Evolutionary conservation across 2,329 filamentous ascomycete genomes (phyloP), one percentile per base, ranked within the genome.

Genomic region (Stagonosporopsis cucurbitacearum): DNA sequence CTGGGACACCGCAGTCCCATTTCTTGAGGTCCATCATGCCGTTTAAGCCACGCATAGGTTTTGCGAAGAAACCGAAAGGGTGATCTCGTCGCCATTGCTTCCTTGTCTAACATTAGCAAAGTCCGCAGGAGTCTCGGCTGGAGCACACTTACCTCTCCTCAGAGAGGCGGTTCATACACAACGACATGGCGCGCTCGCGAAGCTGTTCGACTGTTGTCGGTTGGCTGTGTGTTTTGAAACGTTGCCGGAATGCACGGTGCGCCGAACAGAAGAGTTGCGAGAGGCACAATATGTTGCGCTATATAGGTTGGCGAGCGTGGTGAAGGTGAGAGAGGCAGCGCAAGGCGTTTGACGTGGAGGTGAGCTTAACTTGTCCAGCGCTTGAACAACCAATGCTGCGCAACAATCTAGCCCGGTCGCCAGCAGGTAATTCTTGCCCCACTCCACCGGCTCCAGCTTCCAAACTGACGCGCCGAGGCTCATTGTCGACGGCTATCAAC

Each of bases 21-120:
- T 87, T 86, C 83, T 97, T 96, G 62, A 99, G 82, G 72, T 99
- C 95, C 48, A 98, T 84, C 1, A 92, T 86, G 51, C 92, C 93
- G 64, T 91, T 84, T 17, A 88, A 77, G 60, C 87, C 93, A 66
- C 94, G 90, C 60, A 88, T 82, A 12, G 96, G 95, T 73, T 93
- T 91, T 22, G 95, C 95, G 77, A 90, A 96, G 81, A 99, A 99
- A 59, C 95, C 95, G 72, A 99, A 99, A 0, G 96, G 96, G 72
- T 99, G 95, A 68, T 99, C 94, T 73, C 88, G 88, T 64, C 95
- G 88, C 95, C 95, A 99, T 80, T 96, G 92, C 80, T 96, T 98
- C 62, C 93, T 97, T 96, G 15, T 28, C 37, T 12, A 46, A 2
- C 11, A 46, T 74, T 48, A 74, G 70, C 40, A 32, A 42, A 23